Conservation (phyloP, 768 basidiomycete genomes). For the Leccinum longicurvipes region DNA sequence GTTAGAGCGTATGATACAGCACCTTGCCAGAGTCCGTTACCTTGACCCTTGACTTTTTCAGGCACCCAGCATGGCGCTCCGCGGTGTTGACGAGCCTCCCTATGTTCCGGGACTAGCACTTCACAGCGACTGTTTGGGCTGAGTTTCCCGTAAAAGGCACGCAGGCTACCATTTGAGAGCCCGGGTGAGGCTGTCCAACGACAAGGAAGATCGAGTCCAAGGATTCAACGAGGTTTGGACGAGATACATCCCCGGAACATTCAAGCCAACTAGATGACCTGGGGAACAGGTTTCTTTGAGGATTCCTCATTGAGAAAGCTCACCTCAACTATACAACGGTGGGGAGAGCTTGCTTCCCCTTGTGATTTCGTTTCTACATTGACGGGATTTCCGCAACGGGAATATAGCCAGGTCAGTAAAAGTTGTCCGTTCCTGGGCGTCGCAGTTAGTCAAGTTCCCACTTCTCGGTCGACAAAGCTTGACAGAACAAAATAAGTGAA, state of each 20-base stretch:
- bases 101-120: conserved; percentile 4
- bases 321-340: neutral
- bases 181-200: neutral
- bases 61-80: conserved; percentile 5
- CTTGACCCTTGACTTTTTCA: neutral
- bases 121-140: conserved; percentile 2
- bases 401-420: neutral
- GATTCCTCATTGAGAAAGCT: conserved; percentile 3
- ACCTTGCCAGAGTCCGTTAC: conserved; percentile 1
- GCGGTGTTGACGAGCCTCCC: neutral
- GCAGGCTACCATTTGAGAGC: neutral
- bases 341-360: neutral
- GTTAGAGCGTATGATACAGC: neutral
- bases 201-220: neutral
- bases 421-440: conserved; percentile 1
- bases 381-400: conserved; percentile 1
- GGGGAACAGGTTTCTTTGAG: neutral
- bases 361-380: neutral
- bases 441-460: neutral
- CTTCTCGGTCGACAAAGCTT: neutral
- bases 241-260: neutral
- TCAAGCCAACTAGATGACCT: neutral
- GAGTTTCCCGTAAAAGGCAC: neutral
- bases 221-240: neutral
- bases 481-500: neutral